phyloP scores from a whole-genome alignment of 208 protist species.

The Tritrichomonas musculus region DNA sequence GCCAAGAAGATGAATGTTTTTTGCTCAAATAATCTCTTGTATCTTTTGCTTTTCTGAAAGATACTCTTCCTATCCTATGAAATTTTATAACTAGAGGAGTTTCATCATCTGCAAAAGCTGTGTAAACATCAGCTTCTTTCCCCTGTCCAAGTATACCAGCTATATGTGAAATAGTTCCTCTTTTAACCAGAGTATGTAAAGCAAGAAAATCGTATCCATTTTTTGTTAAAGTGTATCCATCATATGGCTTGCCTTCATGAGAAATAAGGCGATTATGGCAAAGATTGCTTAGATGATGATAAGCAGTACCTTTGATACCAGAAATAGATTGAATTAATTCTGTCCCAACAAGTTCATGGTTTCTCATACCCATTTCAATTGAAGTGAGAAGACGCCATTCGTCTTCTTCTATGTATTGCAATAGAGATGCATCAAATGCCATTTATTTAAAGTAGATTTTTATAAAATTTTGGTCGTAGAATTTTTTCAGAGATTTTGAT shows the following conservation, averaged over 20 bases:
- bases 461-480: too few relatives aligned
- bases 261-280: neutral
- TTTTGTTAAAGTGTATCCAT: slow-evolving; percentile 94
- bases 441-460: neutral
- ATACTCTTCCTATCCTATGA: slow-evolving; percentile 84
- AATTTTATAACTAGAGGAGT: slow-evolving; percentile 53
- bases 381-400: slow-evolving; percentile 50
- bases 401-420: slow-evolving; percentile 32
- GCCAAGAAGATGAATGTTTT: slow-evolving; percentile 79
- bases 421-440: neutral
- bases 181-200: slow-evolving; percentile 78
- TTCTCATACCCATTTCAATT: slow-evolving; percentile 94
- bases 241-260: slow-evolving; percentile 54
- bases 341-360: slow-evolving; percentile 90
- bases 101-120: slow-evolving; percentile 68
- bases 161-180: slow-evolving; percentile 71
- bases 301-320: slow-evolving; percentile 56
- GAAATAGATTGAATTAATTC: slow-evolving; percentile 82
- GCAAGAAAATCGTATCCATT: slow-evolving; percentile 95
- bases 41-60: slow-evolving; percentile 85
- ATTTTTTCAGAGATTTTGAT: too few relatives aligned
- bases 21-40: slow-evolving; percentile 88
- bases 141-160: slow-evolving; percentile 93
- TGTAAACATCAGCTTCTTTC: slow-evolving; percentile 95
- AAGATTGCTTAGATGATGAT: neutral